Base-by-base conservation (phyloP, 2,329 filamentous ascomycete genomes). In the Phialocephala sp. region DNA sequence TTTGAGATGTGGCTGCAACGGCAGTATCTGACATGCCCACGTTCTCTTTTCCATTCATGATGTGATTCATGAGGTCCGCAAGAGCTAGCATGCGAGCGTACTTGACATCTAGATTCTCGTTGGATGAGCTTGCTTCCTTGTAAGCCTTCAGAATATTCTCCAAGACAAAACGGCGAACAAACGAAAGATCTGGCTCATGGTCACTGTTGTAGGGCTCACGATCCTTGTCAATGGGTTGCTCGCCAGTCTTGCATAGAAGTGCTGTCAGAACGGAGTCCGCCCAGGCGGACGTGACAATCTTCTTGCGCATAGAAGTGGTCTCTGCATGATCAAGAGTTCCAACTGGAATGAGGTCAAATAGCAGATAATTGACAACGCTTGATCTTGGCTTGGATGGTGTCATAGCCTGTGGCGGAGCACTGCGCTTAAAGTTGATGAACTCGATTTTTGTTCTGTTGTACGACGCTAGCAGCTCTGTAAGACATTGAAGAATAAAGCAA, bases 391-490 rank as follows among this genome's bases (percentile, higher is more conserved):
- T 98, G 18, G 96, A 94, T 5, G 95, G 95, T 1, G 95, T 98
- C 68, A 79, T 76, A 12, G 90, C 90, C 72, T 92, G 90, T 54
- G 93, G 85, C 56, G 94, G 92, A 8, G 92, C 90, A 75, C 94
- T 97, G 67, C 94, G 90, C 71, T 96, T 98, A 81, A 97, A 99
- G 78, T 97, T 98, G 82, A 99, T 97, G 76, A 99, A 98, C 76
- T 99, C 96, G 52, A 99, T 88, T 83, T 99, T 99, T 9, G 93
- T 92, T 62, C 93, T 89, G 72, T 93, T 97, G 80, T 98, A 99
- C 74, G 91, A 96, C 64, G 91, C 89, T 15, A 99, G 83, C 15
- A 99, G 86, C 78, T 99, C 95, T 0, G 93, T 90, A 45, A 99
- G 82, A 74, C 94, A 97, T 76, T 95, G 93, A 37, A 99, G 85